Evolutionary conservation across 1,139 yeast genomes (phyloP).

Genomic region (Pichia sp.): DNA sequence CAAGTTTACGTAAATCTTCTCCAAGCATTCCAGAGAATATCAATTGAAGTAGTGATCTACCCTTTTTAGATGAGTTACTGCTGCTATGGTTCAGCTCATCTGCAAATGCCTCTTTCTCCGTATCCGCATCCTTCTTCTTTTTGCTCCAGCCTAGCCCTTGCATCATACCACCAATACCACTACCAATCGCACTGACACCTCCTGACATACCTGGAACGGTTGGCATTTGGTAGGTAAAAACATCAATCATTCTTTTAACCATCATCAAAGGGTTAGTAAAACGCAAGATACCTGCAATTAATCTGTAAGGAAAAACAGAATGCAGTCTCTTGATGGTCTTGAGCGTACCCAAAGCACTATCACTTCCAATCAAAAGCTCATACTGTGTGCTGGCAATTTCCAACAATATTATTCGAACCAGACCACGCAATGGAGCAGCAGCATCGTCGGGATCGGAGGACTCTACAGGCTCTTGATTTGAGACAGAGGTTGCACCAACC

Average conservation of each 20-base stretch:
- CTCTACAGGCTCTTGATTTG: background rate
- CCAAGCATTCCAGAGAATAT: conserved; percentile 68
- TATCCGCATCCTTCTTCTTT: conserved; percentile 5
- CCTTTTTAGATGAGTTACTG: conserved; percentile 3
- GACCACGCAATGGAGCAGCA: conserved; percentile 61
- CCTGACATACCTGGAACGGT: conserved; percentile 34
- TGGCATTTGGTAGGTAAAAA: conserved; percentile 73
- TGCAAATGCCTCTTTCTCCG: conserved; percentile 33
- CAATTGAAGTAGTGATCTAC: conserved; percentile 57
- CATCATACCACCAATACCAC: conserved; percentile 17
- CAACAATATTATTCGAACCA: conserved; percentile 76
- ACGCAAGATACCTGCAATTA: conserved; percentile 69
- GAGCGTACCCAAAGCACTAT: conserved; percentile 69
- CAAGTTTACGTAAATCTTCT: conserved; percentile 72
- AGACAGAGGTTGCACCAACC: background rate
- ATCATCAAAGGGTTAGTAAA: conserved; percentile 85
- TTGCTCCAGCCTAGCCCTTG: conserved; percentile 16
- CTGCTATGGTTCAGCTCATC: background rate
- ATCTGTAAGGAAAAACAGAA: conserved; percentile 66
- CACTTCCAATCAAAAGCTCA: conserved; percentile 74
- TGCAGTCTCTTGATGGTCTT: conserved; percentile 68
- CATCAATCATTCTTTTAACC: conserved; percentile 69
- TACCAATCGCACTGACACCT: conserved; percentile 12
- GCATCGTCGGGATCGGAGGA: background rate
- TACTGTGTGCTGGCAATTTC: conserved; percentile 82